Percentiles rank a stretch among this genome's conserved stretches.
These are phyloP conservation scores for Prunus padus DNA, from an alignment of 306 rosid species.

Conservation along the genomic window DNA sequence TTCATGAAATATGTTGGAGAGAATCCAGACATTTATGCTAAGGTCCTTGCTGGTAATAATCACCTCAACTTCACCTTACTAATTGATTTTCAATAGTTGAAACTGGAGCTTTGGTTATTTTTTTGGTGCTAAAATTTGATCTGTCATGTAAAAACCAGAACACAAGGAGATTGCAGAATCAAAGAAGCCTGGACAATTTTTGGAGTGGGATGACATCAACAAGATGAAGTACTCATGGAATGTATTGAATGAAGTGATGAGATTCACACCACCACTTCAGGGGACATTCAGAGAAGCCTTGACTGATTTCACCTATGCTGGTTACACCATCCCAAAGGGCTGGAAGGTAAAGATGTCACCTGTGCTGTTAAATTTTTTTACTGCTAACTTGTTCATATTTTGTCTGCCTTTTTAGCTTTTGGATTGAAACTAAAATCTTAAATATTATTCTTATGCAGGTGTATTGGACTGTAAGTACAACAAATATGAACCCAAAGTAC, in stretches of 20 bases:
- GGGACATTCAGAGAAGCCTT: slow-evolving; percentile 43
- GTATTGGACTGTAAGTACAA: slow-evolving; percentile 46
- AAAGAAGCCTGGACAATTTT: slow-evolving; percentile 23
- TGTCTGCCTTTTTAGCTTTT: not conserved
- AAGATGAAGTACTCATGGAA: slow-evolving; percentile 46
- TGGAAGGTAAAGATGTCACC: slow-evolving; percentile 34
- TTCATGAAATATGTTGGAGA: slow-evolving; percentile 66
- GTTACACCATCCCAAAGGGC: slow-evolving; percentile 42
- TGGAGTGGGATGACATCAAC: slow-evolving; percentile 37
- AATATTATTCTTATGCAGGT: slow-evolving; percentile 5
- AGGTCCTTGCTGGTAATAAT: slow-evolving; percentile 42
- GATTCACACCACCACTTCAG: slow-evolving; percentile 42
- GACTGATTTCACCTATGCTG: slow-evolving; percentile 31
- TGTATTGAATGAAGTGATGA: slow-evolving; percentile 40
- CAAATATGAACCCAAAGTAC: slow-evolving; percentile 33
- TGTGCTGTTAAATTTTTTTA: not conserved
- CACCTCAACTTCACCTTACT: not conserved
- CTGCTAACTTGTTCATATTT: not conserved
- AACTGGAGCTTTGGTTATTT: not conserved
- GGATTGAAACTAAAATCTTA: not conserved
- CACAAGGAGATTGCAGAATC: slow-evolving; percentile 30
- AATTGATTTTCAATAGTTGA: not conserved
- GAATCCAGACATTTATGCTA: slow-evolving; percentile 52
- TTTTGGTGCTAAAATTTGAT: not conserved
- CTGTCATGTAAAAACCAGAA: slow-evolving; percentile 18